phyloP scores from a whole-genome alignment of 129 eudicot genomes.

The Lonicera japonica region DNA sequence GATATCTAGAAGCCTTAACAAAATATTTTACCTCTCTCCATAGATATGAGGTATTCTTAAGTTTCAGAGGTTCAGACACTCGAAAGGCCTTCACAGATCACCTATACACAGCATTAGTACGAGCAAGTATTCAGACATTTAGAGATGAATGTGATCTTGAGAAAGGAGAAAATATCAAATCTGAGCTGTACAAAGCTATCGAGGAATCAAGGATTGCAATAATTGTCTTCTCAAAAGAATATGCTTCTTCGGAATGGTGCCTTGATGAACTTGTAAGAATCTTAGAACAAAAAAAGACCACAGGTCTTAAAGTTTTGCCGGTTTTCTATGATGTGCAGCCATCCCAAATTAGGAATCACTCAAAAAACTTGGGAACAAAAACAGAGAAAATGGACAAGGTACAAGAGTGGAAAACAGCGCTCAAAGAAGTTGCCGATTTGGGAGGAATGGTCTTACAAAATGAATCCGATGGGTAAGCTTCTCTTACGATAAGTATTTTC shows the following conservation, averaged over 20 bases:
- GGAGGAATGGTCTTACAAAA: too few species aligned
- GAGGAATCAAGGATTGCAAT: neutral
- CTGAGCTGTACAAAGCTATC: neutral
- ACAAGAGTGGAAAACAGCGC: too few species aligned
- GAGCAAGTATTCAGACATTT: neutral
- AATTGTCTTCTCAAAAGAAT: neutral
- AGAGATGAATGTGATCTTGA: neutral
- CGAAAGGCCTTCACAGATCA: neutral
- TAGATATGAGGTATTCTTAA: neutral
- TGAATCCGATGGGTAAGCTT: too few species aligned
- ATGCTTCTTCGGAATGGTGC: neutral
- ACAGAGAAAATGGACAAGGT: too few species aligned
- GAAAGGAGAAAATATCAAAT: neutral
- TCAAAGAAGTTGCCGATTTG: too few species aligned
- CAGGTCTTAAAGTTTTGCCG: neutral
- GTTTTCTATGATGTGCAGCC: neutral
- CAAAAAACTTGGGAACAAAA: neutral
- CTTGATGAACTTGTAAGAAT: neutral
- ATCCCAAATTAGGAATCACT: neutral
- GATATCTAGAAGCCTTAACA: too few species aligned
- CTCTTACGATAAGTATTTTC: too few species aligned
- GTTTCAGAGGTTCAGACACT: slow-evolving; percentile 1
- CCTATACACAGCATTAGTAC: neutral
- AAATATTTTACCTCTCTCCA: too few species aligned
- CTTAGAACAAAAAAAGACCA: neutral